These are phyloP conservation scores for Bryoerythrophyllum caledonicum DNA, from an alignment of 225 moss, liverwort and hornwort species.

Conservation along the genomic window DNA sequence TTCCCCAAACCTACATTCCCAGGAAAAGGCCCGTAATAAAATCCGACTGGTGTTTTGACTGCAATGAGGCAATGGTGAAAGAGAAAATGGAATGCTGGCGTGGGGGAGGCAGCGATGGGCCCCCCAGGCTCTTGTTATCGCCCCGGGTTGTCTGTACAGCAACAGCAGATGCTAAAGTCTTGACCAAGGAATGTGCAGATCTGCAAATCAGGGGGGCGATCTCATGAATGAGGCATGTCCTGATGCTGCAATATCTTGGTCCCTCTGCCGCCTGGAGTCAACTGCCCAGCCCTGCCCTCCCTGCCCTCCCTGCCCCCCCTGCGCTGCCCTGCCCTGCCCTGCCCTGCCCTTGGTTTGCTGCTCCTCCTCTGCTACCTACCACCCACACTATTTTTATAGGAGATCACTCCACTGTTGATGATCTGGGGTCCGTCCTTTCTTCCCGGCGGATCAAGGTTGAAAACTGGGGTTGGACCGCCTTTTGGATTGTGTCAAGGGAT, in stretches of 20 bases:
- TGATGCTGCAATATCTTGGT: slow-evolving; percentile 23
- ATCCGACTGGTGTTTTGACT: no score
- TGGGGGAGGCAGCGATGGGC: no score
- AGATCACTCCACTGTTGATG: neutral
- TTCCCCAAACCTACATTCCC: no score
- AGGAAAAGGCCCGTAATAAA: no score
- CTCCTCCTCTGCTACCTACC: no score
- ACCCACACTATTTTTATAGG: neutral
- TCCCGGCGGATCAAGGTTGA: neutral
- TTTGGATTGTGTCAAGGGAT: neutral
- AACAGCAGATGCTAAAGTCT: neutral
- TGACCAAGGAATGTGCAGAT: slow-evolving; percentile 23
- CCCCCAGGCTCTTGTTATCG: no score
- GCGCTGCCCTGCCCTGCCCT: no score
- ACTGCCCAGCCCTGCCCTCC: neutral
- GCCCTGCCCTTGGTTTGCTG: no score
- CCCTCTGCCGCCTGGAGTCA: slow-evolving; percentile 11
- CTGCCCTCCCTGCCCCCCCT: no score
- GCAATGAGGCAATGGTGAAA: no score
- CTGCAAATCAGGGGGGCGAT: slow-evolving; percentile 9
- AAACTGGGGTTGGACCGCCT: neutral
- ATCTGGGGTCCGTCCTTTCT: neutral
- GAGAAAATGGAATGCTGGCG: no score
- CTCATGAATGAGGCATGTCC: slow-evolving; percentile 20
- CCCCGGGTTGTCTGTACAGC: neutral